Evolutionary conservation across 495 filamentous ascomycete genomes (phyloP).

Genomic region (Pyrenopolyporus hunteri): DNA sequence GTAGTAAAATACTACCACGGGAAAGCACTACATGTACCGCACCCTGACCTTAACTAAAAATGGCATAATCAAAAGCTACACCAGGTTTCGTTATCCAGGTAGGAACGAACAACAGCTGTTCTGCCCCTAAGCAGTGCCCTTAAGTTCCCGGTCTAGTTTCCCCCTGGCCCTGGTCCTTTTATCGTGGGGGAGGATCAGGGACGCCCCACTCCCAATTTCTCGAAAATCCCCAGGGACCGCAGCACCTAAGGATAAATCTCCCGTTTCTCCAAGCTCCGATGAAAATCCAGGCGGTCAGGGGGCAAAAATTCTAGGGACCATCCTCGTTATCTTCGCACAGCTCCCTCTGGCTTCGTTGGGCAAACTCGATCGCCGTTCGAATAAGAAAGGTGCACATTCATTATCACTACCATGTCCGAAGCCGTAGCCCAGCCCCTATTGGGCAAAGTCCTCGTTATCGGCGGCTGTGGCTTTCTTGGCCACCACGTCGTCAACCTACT

Average conservation of each 20-base stretch:
- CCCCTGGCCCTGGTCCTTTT: conserved; percentile 7
- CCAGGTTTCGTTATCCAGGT: too few species aligned
- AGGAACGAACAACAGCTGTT: too few species aligned
- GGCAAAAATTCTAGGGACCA: not conserved
- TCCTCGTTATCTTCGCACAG: too few species aligned
- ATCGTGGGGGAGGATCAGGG: conserved; percentile 22
- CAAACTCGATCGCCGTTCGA: not conserved
- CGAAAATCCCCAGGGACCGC: conserved; percentile 6
- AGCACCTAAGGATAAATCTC: conserved; percentile 3
- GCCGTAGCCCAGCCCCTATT: conserved; percentile 49
- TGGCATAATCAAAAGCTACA: too few species aligned
- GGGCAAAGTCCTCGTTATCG: conserved; percentile 67
- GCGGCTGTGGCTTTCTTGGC: conserved; percentile 75
- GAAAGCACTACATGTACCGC: too few species aligned
- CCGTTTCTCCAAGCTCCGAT: conserved; percentile 8
- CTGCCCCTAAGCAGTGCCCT: too few species aligned
- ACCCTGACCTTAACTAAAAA: too few species aligned
- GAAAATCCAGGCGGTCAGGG: conserved; percentile 31
- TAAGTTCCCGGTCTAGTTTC: too few species aligned
- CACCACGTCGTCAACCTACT: conserved; percentile 70
- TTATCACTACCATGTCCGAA: conserved; percentile 12
- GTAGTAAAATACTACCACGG: too few species aligned
- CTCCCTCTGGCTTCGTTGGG: too few species aligned
- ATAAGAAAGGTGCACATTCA: too few species aligned
- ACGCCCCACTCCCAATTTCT: conserved; percentile 26